A percentile compares a stretch with the other conserved stretches of the same genome.
Conservation (phyloP, 2,329 filamentous ascomycete genomes). For the Graphium sp. region DNA sequence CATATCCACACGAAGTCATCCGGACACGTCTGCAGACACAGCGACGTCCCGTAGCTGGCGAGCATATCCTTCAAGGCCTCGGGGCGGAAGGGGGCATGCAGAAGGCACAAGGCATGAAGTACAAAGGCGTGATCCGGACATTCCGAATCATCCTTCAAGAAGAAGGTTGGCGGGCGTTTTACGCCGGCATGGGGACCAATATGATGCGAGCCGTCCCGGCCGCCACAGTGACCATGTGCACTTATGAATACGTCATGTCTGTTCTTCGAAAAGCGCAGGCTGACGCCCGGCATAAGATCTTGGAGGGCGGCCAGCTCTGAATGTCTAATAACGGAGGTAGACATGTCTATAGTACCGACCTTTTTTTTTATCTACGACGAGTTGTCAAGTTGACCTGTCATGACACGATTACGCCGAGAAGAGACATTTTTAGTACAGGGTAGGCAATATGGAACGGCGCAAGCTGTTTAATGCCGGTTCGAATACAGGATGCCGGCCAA, state of each 20-base stretch:
- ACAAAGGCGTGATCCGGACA: constrained; percentile 66
- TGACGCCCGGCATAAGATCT: constrained; percentile 18
- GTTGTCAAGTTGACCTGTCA: too few relatives aligned
- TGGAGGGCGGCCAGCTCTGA: constrained; percentile 2
- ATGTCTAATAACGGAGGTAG: too few relatives aligned
- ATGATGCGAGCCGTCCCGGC: constrained; percentile 92
- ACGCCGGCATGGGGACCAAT: constrained; percentile 93
- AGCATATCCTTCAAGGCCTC: constrained; percentile 31
- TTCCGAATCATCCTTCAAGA: constrained; percentile 73
- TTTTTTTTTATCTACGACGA: too few relatives aligned
- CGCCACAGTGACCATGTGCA: constrained; percentile 93
- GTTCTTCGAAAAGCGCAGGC: constrained; percentile 25
- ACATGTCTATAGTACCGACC: too few relatives aligned
- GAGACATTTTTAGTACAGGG: too few relatives aligned
- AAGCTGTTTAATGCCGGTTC: too few relatives aligned
- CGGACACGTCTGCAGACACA: constrained; percentile 90
- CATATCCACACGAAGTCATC: constrained; percentile 94
- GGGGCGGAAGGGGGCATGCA: constrained; percentile 22
- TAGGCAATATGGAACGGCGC: too few relatives aligned
- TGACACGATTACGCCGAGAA: too few relatives aligned
- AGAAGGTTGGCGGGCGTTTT: constrained; percentile 93
- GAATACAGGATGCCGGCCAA: too few relatives aligned
- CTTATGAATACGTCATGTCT: constrained; percentile 66
- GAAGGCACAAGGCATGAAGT: constrained; percentile 31
- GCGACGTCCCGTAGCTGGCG: constrained; percentile 47